These are phyloP conservation scores for Colletotrichum musicola DNA, from an alignment of 2,329 filamentous ascomycete genomes.

Conservation along the genomic window DNA sequence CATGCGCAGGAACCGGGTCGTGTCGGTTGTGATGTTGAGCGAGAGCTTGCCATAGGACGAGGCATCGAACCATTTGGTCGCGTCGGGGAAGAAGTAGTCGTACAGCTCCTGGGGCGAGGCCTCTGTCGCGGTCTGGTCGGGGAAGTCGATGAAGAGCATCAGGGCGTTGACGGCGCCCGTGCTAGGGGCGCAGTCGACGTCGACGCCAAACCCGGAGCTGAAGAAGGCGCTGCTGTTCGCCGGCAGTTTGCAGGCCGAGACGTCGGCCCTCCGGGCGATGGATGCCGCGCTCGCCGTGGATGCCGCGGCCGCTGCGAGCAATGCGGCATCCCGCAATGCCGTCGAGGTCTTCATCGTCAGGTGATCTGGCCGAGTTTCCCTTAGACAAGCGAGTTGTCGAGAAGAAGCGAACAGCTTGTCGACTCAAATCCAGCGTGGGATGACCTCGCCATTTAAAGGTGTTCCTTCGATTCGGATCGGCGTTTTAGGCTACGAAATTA, in stretches of 20 bases:
- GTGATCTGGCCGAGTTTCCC: too few relatives aligned
- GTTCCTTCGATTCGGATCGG: too few relatives aligned
- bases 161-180: constrained; percentile 46
- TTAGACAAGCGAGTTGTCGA: too few relatives aligned
- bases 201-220: constrained; percentile 47
- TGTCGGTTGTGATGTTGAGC: constrained; percentile 43
- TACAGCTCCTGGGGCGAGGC: constrained; percentile 28
- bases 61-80: constrained; percentile 29
- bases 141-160: constrained; percentile 55
- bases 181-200: constrained; percentile 48
- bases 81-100: constrained; percentile 6
- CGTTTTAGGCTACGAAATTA: too few relatives aligned
- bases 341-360: neutral
- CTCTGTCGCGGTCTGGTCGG: constrained; percentile 41
- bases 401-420: too few relatives aligned
- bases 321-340: neutral
- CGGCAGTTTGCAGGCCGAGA: constrained; percentile 41
- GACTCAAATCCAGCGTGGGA: too few relatives aligned
- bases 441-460: too few relatives aligned
- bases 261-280: neutral
- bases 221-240: constrained; percentile 44
- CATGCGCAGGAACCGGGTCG: constrained; percentile 45
- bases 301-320: neutral
- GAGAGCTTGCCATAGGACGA: constrained; percentile 39
- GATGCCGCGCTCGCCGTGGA: neutral